Base-by-base conservation (phyloP, 805 yeast species). In the Maudiozyma pseudohumilis region DNA sequence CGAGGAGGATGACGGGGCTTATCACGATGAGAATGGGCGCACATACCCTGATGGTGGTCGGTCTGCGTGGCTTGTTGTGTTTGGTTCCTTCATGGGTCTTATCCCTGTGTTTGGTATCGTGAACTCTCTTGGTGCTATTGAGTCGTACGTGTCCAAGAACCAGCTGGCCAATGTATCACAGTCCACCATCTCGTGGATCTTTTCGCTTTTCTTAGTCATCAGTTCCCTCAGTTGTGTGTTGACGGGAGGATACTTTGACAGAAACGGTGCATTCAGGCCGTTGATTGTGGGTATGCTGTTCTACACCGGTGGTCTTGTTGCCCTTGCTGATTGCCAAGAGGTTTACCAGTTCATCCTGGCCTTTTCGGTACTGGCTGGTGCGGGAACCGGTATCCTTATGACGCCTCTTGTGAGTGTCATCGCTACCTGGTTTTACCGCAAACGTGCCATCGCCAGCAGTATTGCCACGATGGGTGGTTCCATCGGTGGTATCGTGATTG, bases 71-170 rank as follows among this genome's bases (percentile, higher is more conserved):
- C 41, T 60, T 4, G 81, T 74, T 0, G 74, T 77, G 0, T 50
- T 75, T 24, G 88, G 86, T 1, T 64, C 75, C 0, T 77, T 76
- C 43, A 54, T 74, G 40, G 85, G 85, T 0, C 57, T 75, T 17
- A 52, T 73, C 4, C 77, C 78, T 1, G 70, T 69, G 5, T 70
- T 77, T 43, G 86, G 88, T 2, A 51, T 75, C 30, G 59, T 75
- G 41, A 77, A 77, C 45, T 64, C 81, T 0, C 63, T 75, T 18
- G 86, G 88, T 46, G 81, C 80, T 2, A 66, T 80, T 30, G 79
- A 80, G 58, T 69, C 80, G 0, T 77, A 78, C 47, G 69, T 80
- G 6, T 65, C 66, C 1, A 43, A 49, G 34, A 53, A 80, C 57
- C 87, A 80, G 55, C 57, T 80, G 48, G 65, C 63, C 0, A 45